Base-by-base conservation (phyloP, 345 rosid species). In the Brassica nigra region DNA sequence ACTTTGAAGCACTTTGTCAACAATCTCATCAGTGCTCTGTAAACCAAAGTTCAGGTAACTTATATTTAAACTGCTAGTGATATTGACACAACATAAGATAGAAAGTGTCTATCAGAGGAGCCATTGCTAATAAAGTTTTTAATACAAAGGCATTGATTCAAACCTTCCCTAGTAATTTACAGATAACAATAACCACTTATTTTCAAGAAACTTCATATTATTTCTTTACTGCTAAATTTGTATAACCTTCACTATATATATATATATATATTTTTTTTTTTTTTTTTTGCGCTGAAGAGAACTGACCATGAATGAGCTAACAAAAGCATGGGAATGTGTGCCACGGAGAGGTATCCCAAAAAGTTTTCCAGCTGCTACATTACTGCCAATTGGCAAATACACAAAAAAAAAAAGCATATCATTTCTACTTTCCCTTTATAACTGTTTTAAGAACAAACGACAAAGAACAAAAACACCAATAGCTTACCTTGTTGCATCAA, bases 281-380 rank as follows among this genome's bases (percentile, higher is more conserved):
- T 16, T 72, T 30, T 14, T 18, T 18, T 18, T 18, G 18, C 18
- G 69, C 4, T 30, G 37, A 47, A 61, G 71, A 30, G 10, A 75
- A 85, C 94, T 64, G 30, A 95, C 99, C 99, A 89, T 93, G 81
- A 85, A 96, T 57, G 99, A 96, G 85, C 98, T 96, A 83, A 96
- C 95, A 89, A 89, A 96, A 66, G 99, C 99, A 87, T 96, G 99
- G 37, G 99, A 93, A 80, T 96, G 99, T 15, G 98, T 95, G 75
- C 97, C 97, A 71, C 93, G 91, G 29, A 95, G 93, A 62, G 99
- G 99, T 77, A 96, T 96, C 64, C 97, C 98, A 77, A 90, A 96
- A 44, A 96, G 82, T 70, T 73, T 87, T 79, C 95, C 99, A 11
- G 99, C 99, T 54, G 98, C 95, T 76, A 66, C 70, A 1, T 66